Evolutionary conservation across 2,329 filamentous ascomycete genomes (phyloP), one percentile per base, ranked within the genome.

Genomic region (Colletotrichum navitas): DNA sequence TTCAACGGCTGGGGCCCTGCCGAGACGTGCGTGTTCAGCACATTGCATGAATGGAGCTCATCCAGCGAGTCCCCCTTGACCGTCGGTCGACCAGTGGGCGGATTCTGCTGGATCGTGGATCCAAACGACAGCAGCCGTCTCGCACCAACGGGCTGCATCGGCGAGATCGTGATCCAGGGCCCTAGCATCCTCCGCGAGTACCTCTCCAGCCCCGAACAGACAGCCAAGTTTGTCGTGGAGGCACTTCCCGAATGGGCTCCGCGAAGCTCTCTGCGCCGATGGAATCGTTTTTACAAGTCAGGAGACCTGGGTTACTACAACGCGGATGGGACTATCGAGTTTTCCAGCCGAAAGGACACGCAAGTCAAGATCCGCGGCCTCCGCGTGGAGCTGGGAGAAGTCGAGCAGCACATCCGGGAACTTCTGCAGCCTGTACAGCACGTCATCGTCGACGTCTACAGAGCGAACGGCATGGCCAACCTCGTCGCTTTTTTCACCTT

Each of bases 321-420:
- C 45, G 39, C 64, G 12, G 56, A 60, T 14, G 16, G 55, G 1
- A 67, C 56, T 2, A 36, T 58, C 16, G 47, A 56, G 34, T 60
- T 51, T 18, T 34, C 34, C n/a, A n/a, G n/a, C n/a, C n/a, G n/a
- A n/a, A n/a, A n/a, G n/a, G n/a, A n/a, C n/a, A n/a, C n/a, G n/a
- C 29, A 74, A 69, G 73, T 76, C 58, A 76, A 76, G 70, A 66
- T 68, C 29, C 58, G 58, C 24, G 49, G 65, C 21, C 36, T 52
- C 3, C 29, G 47, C 7, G 21, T 67, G 7, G 47, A 67, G 36
- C 55, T 67, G 7, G 36, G 62, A 2, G 63, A 71, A 34, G 58
- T 71, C 3, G 47, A 70, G 26, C 24, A 59, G 24, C 51, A 63
- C 21, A 24, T 68, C 4, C 29, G 26, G 6, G 0, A 36, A 3